phyloP scores from a whole-genome alignment of 441 rosid species.

The Adansonia gregorii region DNA sequence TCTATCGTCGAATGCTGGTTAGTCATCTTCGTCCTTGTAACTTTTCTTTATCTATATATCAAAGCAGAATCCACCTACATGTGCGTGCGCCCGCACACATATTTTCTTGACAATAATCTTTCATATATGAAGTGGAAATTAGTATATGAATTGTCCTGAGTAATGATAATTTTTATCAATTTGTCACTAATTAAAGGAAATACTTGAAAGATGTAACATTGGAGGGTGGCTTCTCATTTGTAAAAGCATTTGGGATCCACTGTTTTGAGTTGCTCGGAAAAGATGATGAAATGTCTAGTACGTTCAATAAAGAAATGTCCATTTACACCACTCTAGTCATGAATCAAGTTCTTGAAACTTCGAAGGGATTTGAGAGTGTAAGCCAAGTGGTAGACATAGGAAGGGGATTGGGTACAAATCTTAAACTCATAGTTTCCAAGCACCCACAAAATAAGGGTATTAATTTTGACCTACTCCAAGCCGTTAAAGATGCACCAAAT shows the following conservation, averaged over 20 bases:
- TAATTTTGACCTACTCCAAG: conserved; percentile 37
- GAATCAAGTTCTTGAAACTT: conserved; percentile 32
- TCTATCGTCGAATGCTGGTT: conserved; percentile 4
- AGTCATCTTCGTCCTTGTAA: neutral
- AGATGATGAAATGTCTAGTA: conserved; percentile 35
- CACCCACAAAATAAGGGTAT: conserved; percentile 33
- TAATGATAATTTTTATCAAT: neutral
- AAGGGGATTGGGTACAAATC: conserved; percentile 38
- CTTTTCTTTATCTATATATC: neutral
- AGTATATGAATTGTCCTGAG: too few relatives aligned
- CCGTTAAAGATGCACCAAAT: conserved; percentile 27
- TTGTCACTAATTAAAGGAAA: conserved; percentile 22
- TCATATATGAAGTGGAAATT: too few relatives aligned
- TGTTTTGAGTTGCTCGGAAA: conserved; percentile 36
- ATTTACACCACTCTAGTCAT: conserved; percentile 32
- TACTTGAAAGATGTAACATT: conserved; percentile 34
- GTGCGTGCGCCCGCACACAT: too few relatives aligned
- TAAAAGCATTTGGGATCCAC: conserved; percentile 44
- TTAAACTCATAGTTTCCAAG: conserved; percentile 30
- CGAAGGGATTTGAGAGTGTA: conserved; percentile 34
- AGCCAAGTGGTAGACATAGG: conserved; percentile 36
- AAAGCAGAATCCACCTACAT: too few relatives aligned
- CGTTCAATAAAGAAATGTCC: conserved; percentile 42
- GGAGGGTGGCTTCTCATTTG: conserved; percentile 38
- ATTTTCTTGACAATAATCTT: too few relatives aligned